phyloP scores from a whole-genome alignment of 495 filamentous ascomycete genomes.

The Hypomontagnella monticulosa region DNA sequence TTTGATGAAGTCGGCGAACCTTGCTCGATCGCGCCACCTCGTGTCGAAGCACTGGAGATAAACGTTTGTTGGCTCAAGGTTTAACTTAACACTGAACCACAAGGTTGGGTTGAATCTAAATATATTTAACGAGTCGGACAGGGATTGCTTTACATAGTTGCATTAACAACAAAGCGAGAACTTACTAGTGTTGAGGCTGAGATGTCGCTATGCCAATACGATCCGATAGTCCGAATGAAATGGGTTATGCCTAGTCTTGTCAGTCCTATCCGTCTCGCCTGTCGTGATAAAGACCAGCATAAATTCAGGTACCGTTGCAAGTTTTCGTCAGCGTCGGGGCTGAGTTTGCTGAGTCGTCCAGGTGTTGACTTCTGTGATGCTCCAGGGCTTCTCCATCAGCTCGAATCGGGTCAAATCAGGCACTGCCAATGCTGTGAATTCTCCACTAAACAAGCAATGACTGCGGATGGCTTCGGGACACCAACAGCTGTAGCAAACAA shows the following conservation, averaged over 20 bases:
- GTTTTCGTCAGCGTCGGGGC: slow-evolving; percentile 36
- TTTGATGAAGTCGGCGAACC: slow-evolving; percentile 10
- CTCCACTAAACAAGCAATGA: slow-evolving; percentile 35
- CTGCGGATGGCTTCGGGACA: slow-evolving; percentile 12
- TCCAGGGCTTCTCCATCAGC: not conserved
- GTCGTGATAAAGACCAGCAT: not conserved
- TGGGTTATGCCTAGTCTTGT: slow-evolving; percentile 4
- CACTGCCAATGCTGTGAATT: not conserved
- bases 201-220: slow-evolving; percentile 4
- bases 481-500: slow-evolving; percentile 13
- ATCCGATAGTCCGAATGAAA: slow-evolving; percentile 7
- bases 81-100: no score
- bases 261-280: not conserved
- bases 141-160: slow-evolving; percentile 6
- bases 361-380: slow-evolving; percentile 19
- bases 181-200: not conserved
- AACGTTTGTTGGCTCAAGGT: slow-evolving; percentile 21
- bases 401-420: slow-evolving; percentile 12
- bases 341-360: slow-evolving; percentile 16
- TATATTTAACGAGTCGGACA: slow-evolving; percentile 26
- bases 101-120: slow-evolving; percentile 28
- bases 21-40: slow-evolving; percentile 22
- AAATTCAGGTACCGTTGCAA: not conserved
- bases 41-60: slow-evolving; percentile 23
- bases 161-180: not conserved